Evolutionary conservation across 2,329 filamentous ascomycete species (phyloP).

Genomic region (Fusarium protoensiforme): DNA sequence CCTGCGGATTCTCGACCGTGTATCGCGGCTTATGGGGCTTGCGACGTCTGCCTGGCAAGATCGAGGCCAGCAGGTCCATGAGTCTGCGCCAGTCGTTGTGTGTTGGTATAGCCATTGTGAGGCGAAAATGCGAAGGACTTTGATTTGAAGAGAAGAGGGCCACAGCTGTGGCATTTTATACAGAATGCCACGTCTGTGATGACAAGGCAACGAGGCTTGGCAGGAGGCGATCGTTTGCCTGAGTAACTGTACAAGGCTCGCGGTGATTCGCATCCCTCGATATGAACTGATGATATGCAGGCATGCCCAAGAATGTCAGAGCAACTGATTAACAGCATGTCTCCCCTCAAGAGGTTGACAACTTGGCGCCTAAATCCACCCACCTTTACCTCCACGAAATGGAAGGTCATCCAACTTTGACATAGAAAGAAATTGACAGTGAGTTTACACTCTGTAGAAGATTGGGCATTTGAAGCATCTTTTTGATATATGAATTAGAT

Average conservation of each 20-base stretch:
- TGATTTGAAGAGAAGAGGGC: not conserved
- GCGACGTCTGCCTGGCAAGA: not conserved
- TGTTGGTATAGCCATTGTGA: not conserved
- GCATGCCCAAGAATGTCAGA: not conserved
- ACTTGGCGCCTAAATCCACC: not conserved
- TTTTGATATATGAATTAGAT: not conserved
- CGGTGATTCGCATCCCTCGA: not conserved
- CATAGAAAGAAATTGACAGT: not conserved
- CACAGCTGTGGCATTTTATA: not conserved
- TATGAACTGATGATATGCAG: not conserved
- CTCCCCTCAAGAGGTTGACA: not conserved
- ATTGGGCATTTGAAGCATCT: not conserved
- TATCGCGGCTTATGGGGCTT: not conserved
- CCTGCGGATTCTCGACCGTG: not conserved
- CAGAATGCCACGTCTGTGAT: not conserved
- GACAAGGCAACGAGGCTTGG: not conserved
- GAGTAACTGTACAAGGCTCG: not conserved
- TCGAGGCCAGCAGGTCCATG: not conserved
- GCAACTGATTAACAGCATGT: not conserved
- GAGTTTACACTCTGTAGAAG: not conserved
- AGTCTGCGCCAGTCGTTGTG: not conserved
- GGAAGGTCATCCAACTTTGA: not conserved
- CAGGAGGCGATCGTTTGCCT: not conserved
- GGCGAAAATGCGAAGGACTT: not conserved
- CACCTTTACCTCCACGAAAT: not conserved